Evolutionary conservation across 805 yeast genomes (phyloP).

Genomic region (Ogataea methylovora): DNA sequence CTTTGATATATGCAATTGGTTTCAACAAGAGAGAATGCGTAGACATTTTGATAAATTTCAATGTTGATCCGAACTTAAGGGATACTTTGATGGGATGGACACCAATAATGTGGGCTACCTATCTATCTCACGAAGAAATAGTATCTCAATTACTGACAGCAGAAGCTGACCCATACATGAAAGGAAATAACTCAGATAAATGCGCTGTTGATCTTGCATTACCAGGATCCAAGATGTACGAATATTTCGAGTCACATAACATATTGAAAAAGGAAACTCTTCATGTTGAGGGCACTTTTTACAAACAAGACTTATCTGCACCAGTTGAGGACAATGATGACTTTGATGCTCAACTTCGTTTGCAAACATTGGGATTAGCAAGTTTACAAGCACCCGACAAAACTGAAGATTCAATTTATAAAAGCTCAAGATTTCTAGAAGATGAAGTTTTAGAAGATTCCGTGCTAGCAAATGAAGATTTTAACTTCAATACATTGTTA

Average conservation of each 20-base stretch:
- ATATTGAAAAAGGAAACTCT: constrained; percentile 19
- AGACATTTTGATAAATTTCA: constrained; percentile 37
- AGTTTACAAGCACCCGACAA: constrained; percentile 10
- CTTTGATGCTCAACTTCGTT: constrained; percentile 27
- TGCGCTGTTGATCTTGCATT: constrained; percentile 52
- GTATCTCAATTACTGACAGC: constrained; percentile 49
- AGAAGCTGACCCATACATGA: constrained; percentile 55
- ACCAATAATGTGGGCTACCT: constrained; percentile 84
- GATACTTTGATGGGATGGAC: constrained; percentile 50
- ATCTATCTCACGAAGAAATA: constrained; percentile 47
- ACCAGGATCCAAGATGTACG: constrained; percentile 50
- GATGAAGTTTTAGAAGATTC: constrained; percentile 24
- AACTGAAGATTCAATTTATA: constrained; percentile 10
- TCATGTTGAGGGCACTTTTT: constrained; percentile 5
- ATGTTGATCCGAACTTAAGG: constrained; percentile 39
- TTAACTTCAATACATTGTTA: constrained; percentile 48
- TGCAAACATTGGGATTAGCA: constrained; percentile 32
- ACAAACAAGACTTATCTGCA: constrained; percentile 10
- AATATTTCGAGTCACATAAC: constrained; percentile 50
- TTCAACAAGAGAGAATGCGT: constrained; percentile 41
- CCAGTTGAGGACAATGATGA: constrained; percentile 11
- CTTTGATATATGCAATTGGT: constrained; percentile 47
- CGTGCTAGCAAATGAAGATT: constrained; percentile 20
- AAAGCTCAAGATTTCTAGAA: constrained; percentile 21
- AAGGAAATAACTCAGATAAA: constrained; percentile 26